phyloP scores from a whole-genome alignment of 768 basidiomycete genomes.

The Russula earlei region DNA sequence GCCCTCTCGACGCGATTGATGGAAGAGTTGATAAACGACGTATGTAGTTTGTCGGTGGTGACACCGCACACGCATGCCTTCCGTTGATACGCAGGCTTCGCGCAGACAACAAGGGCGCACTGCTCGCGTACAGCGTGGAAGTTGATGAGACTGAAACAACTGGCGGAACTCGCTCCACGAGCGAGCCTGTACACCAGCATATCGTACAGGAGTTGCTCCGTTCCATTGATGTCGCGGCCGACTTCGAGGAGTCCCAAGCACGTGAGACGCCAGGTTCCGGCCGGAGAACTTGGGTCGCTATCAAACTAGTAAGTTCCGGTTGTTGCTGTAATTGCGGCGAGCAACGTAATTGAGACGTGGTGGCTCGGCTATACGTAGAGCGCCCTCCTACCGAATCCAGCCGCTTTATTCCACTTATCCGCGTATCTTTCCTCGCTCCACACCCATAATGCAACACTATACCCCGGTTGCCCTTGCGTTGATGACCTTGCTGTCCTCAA shows the following conservation, averaged over 20 bases:
- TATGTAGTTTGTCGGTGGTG: slow-evolving; percentile 78
- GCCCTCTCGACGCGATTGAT: background rate
- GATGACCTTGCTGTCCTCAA: slow-evolving; percentile 51
- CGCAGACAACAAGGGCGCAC: slow-evolving; percentile 55
- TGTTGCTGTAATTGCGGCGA: background rate
- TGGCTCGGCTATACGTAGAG: slow-evolving; percentile 44
- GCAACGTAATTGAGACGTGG: background rate
- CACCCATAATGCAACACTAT: slow-evolving; percentile 32
- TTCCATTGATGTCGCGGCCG: slow-evolving; percentile 69
- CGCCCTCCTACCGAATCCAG: slow-evolving; percentile 56
- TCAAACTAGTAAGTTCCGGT: slow-evolving; percentile 57
- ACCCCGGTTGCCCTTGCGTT: slow-evolving; percentile 57
- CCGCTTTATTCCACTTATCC: slow-evolving; percentile 54
- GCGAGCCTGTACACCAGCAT: slow-evolving; percentile 40
- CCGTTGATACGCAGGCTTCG: slow-evolving; percentile 58
- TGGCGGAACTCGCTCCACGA: slow-evolving; percentile 22
- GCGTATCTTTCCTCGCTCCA: slow-evolving; percentile 37
- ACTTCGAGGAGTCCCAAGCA: slow-evolving; percentile 53
- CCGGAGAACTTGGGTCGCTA: slow-evolving; percentile 70
- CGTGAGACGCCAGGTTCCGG: slow-evolving; percentile 22
- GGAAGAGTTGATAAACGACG: background rate
- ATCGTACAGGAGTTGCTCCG: slow-evolving; percentile 68
- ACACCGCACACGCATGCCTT: slow-evolving; percentile 59
- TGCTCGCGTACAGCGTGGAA: slow-evolving; percentile 83
- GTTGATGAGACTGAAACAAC: slow-evolving; percentile 55